These are phyloP conservation scores for Gliomastix tumulicola DNA, from an alignment of 2,329 filamentous ascomycete genomes.

Conservation along the genomic window DNA sequence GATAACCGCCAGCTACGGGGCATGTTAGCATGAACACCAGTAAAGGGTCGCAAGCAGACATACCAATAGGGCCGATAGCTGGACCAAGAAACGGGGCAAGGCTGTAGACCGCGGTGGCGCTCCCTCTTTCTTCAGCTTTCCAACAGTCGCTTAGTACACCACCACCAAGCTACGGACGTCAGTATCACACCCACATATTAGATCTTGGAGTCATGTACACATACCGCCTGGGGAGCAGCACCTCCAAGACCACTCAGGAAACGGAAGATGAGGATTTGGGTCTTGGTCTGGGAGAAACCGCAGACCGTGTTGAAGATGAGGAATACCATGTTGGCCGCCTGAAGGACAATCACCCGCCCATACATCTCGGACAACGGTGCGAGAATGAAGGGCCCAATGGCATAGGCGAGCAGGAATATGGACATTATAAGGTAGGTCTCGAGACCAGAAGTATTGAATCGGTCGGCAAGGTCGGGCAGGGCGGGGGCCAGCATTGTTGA, in stretches of 20 bases:
- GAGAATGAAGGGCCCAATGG: conserved; percentile 43
- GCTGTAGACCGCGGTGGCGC: conserved; percentile 21
- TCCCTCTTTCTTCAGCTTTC: conserved; percentile 29
- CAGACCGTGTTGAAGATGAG: conserved; percentile 47
- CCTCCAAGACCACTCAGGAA: conserved; percentile 40
- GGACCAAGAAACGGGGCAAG: conserved; percentile 35
- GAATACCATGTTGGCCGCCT: conserved; percentile 40
- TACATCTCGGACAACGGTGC: conserved; percentile 46
- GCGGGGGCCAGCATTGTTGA: conserved; percentile 42
- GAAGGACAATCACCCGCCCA: conserved; percentile 36
- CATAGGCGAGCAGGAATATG: conserved; percentile 52
- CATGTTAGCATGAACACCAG: neutral
- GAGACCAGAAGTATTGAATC: conserved; percentile 34
- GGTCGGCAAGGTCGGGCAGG: conserved; percentile 30
- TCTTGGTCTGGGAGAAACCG: conserved; percentile 36
- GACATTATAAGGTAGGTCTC: conserved; percentile 46
- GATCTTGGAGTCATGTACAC: conserved; percentile 2
- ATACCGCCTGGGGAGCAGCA: conserved; percentile 35
- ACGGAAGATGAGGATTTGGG: conserved; percentile 40
- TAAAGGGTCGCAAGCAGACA: neutral
- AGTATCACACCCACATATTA: conserved; percentile 1
- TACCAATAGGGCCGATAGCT: conserved; percentile 31
- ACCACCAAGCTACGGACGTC: conserved; percentile 25
- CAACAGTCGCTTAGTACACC: conserved; percentile 42
- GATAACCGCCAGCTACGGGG: conserved; percentile 25